Evolutionary conservation across 176 grass and related monocot genomes (phyloP).

Genomic region (Olyra latifolia): DNA sequence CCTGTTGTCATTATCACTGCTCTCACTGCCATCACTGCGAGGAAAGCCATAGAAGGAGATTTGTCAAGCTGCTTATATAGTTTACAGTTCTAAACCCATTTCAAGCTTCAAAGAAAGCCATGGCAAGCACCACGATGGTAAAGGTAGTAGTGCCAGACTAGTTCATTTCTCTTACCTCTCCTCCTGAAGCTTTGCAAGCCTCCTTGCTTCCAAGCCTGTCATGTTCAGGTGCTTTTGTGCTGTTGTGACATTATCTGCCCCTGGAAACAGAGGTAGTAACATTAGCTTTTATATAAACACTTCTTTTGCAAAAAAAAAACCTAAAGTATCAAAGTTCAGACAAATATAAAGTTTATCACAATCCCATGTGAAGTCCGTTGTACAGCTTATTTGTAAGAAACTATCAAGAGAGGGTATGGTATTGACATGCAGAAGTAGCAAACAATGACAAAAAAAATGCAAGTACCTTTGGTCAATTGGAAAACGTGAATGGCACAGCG

Average conservation of each 20-base stretch:
- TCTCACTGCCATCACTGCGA: constrained; percentile 76
- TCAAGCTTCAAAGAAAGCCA: neutral
- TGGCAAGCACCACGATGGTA: neutral
- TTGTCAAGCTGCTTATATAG: neutral
- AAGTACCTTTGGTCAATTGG: constrained; percentile 84
- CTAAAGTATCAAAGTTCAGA: neutral
- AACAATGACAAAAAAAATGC: neutral
- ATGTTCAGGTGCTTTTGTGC: constrained; percentile 86
- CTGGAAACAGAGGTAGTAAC: constrained; percentile 40
- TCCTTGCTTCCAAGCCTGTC: constrained; percentile 90
- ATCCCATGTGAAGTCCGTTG: neutral
- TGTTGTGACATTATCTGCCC: constrained; percentile 70
- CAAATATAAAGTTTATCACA: neutral
- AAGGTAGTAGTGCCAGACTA: neutral
- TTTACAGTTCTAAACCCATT: neutral
- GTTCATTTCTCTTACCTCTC: constrained; percentile 58
- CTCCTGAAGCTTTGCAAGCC: constrained; percentile 88
- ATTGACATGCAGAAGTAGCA: neutral
- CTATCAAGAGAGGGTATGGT: neutral
- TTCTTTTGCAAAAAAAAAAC: neutral
- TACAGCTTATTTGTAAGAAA: neutral
- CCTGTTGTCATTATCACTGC: constrained; percentile 72
- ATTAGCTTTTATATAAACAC: neutral
- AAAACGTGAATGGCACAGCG: constrained; percentile 93
- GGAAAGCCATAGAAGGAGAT: constrained; percentile 10